These are phyloP conservation scores for Penicillium sp. DNA, from an alignment of 2,329 filamentous ascomycete species.

Conservation along the genomic window DNA sequence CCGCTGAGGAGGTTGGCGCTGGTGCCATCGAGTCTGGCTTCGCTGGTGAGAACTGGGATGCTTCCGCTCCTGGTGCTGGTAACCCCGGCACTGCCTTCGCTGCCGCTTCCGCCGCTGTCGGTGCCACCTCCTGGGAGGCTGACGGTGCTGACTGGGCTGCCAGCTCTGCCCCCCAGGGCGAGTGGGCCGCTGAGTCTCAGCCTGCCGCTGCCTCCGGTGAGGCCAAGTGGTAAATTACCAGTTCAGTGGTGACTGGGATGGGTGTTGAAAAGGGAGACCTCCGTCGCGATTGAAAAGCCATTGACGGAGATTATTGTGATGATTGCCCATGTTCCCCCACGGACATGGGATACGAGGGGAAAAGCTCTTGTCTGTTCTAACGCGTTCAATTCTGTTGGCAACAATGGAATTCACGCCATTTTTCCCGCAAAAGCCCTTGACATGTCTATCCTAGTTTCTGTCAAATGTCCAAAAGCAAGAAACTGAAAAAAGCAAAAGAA, in stretches of 20 bases:
- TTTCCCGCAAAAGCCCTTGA: conserved; percentile 33
- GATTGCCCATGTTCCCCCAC: conserved; percentile 13
- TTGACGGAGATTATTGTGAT: conserved; percentile 29
- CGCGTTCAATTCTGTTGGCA: conserved; percentile 24
- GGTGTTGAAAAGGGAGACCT: conserved; percentile 33
- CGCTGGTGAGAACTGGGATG: conserved; percentile 81
- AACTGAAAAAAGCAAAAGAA: conserved; percentile 39
- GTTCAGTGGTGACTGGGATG: conserved; percentile 29
- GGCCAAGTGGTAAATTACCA: conserved; percentile 44
- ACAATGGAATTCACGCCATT: conserved; percentile 22
- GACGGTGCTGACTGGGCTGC: conserved; percentile 57
- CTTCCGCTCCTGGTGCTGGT: conserved; percentile 63
- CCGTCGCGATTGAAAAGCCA: conserved; percentile 26
- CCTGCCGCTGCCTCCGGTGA: conserved; percentile 29
- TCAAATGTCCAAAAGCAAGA: conserved; percentile 35
- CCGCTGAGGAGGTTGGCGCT: conserved; percentile 80
- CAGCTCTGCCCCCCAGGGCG: conserved; percentile 44
- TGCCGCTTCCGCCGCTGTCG: conserved; percentile 65
- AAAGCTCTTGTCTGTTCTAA: conserved; percentile 31
- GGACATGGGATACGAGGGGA: conserved; percentile 20
- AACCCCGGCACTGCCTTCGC: conserved; percentile 66
- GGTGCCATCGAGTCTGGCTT: conserved; percentile 79
- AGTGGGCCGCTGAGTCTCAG: conserved; percentile 48
- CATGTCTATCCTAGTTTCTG: conserved; percentile 46
- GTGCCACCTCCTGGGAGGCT: conserved; percentile 65